Evolutionary conservation across 192 early-diverging fungal species (phyloP), one percentile per base, ranked within the genome.

Genomic region (Entomortierella chlamydospora): DNA sequence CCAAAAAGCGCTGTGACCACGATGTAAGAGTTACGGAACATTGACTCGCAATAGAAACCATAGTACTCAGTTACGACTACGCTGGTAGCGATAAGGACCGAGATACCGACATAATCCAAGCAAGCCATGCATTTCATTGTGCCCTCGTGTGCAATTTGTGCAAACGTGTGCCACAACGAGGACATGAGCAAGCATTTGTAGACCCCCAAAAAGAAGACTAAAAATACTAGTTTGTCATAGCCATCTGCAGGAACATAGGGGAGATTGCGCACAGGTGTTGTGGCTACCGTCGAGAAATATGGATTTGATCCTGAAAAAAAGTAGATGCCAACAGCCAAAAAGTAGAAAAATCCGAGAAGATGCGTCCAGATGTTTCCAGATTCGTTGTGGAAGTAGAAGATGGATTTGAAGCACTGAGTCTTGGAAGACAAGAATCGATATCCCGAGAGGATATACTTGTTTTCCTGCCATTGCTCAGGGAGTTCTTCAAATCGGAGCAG

Each of bases 351-450:
- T 13, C 87, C 90, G 37, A 90, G 39, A 2, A 91, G 80, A 80
- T 91, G 90, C 11, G 90, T 89, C 78, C 84, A 91, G 59, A 91
- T 91, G 69, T 91, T 91, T 33, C 88, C 87, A 17, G 90, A 87
- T 67, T 92, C 90, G 51, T 92, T 92, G 67, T 92, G 91, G 57
- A 90, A 51, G 49, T 82, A 84, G 57, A 92, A 91, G 62, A 92
- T 89, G 20, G 87, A 87, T 66, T 82, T 47, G 49, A 89, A 81
- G 64, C 88, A 91, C 39, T 82, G 74, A 29, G 74, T 66, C 39
- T 83, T 85, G 29, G 78, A 83, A 33, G 84, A 81, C 31, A 82
- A 73, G 72, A 88, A 89, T 0, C 89, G 89, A 42, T 90, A 88
- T 8, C 88, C 83, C 2, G 83, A 83, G 39, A 64, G 53, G 53